Evolutionary conservation across 371 early-diverging fungal genomes (phyloP).

Genomic region (Funneliformis caledonium): DNA sequence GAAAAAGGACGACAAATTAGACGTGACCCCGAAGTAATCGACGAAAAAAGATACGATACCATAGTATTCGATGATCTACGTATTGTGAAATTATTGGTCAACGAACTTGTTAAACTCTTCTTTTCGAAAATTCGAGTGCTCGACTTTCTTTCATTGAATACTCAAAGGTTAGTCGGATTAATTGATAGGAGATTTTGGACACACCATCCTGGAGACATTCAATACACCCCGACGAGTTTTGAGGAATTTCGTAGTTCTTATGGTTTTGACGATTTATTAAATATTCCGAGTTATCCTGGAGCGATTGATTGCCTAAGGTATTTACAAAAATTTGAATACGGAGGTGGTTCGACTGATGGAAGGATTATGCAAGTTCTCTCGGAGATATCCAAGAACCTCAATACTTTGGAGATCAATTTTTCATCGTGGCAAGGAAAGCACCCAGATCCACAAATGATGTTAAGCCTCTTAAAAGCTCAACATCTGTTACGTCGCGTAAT

Average conservation of each 20-base stretch:
- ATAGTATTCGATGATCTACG: conserved; percentile 11
- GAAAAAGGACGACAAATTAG: conserved; percentile 11
- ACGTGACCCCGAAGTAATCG: neutral
- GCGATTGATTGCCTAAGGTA: conserved; percentile 3
- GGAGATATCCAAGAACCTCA: neutral
- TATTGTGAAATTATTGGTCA: neutral
- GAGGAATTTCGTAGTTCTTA: conserved; percentile 24
- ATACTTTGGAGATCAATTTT: conserved; percentile 24
- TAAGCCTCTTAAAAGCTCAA: conserved; percentile 18
- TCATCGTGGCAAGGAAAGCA: conserved; percentile 29
- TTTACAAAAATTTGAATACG: conserved; percentile 26
- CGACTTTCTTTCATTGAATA: conserved; percentile 17
- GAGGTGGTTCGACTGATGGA: conserved; percentile 20
- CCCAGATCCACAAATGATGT: conserved; percentile 16
- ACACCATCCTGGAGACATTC: conserved; percentile 23
- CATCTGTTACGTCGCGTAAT: neutral
- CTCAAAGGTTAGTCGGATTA: conserved; percentile 13
- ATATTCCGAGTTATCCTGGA: conserved; percentile 12
- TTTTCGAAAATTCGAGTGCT: conserved; percentile 4
- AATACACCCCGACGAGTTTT: conserved; percentile 28
- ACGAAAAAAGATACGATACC: neutral
- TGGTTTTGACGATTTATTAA: conserved; percentile 23
- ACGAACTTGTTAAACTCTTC: conserved; percentile 22
- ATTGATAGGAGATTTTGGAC: conserved; percentile 30
- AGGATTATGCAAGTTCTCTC: conserved; percentile 25